phyloP scores from a whole-genome alignment of 192 early-diverging fungal genomes.

The Glomus cerebriforme region DNA sequence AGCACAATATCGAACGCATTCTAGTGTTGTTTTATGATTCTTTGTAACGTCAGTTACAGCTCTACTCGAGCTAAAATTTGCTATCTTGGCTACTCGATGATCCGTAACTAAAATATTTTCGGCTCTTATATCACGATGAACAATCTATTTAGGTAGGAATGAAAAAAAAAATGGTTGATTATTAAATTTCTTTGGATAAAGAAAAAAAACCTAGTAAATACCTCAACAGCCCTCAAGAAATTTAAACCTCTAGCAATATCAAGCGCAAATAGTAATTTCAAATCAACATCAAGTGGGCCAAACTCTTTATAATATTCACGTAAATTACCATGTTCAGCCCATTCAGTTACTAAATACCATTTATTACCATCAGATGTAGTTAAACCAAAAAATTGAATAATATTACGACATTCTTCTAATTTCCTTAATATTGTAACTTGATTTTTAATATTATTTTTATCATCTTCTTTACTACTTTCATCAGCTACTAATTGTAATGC shows the following conservation, averaged over 20 bases:
- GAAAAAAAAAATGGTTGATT: no score
- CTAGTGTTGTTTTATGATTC: neutral
- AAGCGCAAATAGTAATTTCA: slow-evolving; percentile 40
- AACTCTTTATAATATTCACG: slow-evolving; percentile 38
- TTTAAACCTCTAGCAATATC: slow-evolving; percentile 42
- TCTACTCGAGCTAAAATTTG: slow-evolving; percentile 39
- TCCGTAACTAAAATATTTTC: slow-evolving; percentile 21
- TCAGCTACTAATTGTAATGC: no score
- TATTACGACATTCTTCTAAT: neutral
- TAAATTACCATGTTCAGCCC: slow-evolving; percentile 25
- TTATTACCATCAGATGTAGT: neutral
- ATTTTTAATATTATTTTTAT: neutral
- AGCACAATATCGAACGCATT: slow-evolving; percentile 19
- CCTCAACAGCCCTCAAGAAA: slow-evolving; percentile 41
- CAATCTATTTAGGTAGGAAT: neutral
- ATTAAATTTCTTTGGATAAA: no score
- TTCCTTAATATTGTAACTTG: slow-evolving; percentile 18
- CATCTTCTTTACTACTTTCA: neutral
- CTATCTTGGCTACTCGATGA: slow-evolving; percentile 31
- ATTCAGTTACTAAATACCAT: slow-evolving; percentile 24
- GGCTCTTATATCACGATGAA: slow-evolving; percentile 34
- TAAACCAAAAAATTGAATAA: slow-evolving; percentile 21
- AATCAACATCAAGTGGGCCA: neutral
- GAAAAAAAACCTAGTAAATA: no score
- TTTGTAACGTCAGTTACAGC: neutral